Conservation (phyloP, 495 filamentous ascomycete species). For the Lasiosphaeris hirsuta region DNA sequence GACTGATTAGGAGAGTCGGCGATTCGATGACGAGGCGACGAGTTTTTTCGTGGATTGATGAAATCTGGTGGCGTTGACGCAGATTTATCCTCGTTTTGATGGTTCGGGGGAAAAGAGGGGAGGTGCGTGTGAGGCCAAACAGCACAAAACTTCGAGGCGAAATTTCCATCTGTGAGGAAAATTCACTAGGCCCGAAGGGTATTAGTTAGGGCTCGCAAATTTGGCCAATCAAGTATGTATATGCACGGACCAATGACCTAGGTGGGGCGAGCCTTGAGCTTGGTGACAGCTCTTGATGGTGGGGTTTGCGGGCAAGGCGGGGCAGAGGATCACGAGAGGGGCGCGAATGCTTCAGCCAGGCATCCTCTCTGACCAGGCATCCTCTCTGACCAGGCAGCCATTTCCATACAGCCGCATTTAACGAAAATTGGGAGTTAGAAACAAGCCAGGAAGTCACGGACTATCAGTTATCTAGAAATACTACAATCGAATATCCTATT, state of each 20-base stretch:
- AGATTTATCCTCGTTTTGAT: constrained; percentile 46
- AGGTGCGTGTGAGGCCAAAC: constrained; percentile 30
- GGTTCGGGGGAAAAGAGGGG: constrained; percentile 30
- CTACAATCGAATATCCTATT: not conserved
- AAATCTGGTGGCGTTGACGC: constrained; percentile 39
- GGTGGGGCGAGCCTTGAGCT: constrained; percentile 8
- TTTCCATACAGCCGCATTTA: not conserved
- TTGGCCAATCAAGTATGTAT: constrained; percentile 23
- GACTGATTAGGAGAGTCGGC: constrained; percentile 39
- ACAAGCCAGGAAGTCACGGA: not conserved
- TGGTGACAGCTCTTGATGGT: constrained; percentile 7
- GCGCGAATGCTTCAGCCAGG: not conserved
- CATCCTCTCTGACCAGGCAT: no score
- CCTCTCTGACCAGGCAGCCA: constrained; percentile 8
- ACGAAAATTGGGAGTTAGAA: not conserved
- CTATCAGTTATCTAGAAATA: no score
- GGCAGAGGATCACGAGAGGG: not conserved
- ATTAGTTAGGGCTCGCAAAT: constrained; percentile 30
- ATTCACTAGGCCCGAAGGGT: constrained; percentile 22
- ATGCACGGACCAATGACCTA: constrained; percentile 9
- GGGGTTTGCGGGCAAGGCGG: constrained; percentile 5
- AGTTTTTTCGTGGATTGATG: constrained; percentile 43
- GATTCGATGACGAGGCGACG: constrained; percentile 38
- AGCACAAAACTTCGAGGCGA: constrained; percentile 30
- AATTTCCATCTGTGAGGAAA: constrained; percentile 37